Evolutionary conservation across 805 yeast species (phyloP), one percentile per base, ranked within the genome.

Genomic region (Pichia nanzhaoensis): DNA sequence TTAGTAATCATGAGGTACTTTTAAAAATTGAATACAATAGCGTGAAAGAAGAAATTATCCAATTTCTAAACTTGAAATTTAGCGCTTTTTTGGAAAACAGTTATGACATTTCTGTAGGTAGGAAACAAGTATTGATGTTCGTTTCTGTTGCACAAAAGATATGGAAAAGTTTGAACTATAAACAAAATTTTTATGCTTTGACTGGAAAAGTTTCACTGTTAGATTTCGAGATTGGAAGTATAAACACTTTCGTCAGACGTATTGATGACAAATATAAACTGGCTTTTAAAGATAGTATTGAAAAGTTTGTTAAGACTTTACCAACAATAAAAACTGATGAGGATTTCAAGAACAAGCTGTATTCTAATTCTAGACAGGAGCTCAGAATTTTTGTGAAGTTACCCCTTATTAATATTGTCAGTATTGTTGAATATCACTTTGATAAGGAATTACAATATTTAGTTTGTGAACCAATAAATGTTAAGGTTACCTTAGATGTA

Each of bases 401-500:
- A 18, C 91, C 93, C 0, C 60, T 68, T 3, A 71, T 80, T 8
- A 75, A 79, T 50, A 70, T 77, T 17, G 70, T 84, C 18, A 89
- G 83, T 52, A 69, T 74, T 8, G 73, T 80, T 7, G 79, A 77
- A 45, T 69, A 70, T 47, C 50, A 61, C 1, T 73, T 65, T 49
- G 64, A 64, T 4, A 59, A 61, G 34, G 62, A 66, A 28, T 51
- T 65, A 9, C 78, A 73, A 40, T 78, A 71, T 50, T 58, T 72
- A 9, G 79, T 84, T 1, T 93, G 93, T 2, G 80, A 77, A 41
- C 79, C 84, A 1, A 74, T 86, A n/a, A 49, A 58, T 0, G 68
- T 73, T 2, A 56, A 52, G 8, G 58, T 84, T 20, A 52, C 50
- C 0, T 60, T 86, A 3, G 59, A 48, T 21, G 51, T 58, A 1